Evolutionary conservation across 768 basidiomycete genomes (phyloP), one percentile per base, ranked within the genome.

Genomic region (Termitomyces sp.): DNA sequence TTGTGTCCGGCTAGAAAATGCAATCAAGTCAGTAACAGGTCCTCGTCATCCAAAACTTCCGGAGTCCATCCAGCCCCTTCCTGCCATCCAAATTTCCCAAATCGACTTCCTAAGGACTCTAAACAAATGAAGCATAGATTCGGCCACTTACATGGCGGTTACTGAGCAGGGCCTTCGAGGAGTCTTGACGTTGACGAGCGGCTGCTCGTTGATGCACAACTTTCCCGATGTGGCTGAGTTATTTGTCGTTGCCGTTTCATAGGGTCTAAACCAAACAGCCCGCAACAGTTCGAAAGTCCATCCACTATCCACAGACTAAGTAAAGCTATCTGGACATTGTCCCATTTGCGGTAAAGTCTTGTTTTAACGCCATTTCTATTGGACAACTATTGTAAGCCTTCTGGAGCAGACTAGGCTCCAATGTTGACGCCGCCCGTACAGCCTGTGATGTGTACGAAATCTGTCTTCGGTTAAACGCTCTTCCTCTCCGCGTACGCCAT

Each of bases 131-230:
- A 55, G 58, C 61, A 64, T 61, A 55, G 55, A 61, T 65, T 64
- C 65, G 56, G 59, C 64, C 55, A 76, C 76, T 77, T 67, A 77
- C 76, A 67, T 66, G 63, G 67, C 67, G 65, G 70, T 69, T 74
- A 74, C 75, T 73, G 66, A 65, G 67, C 68, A 68, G 64, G 66
- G 66, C 65, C 69, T 72, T 71, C 68, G 61, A 63, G 66, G 66
- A 68, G 68, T 68, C 69, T 74, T 70, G 74, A 72, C 70, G 74
- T 74, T 72, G 72, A 74, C 71, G 71, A 69, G 48, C 59, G 54
- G 61, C 36, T 49, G 47, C 59, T 41, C 57, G 57, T 59, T 43
- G 58, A 54, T 46, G 26, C 54, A 64, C 39, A 62, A 53, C 57
- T 62, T 59, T 59, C 59, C 53, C 24, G 41, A 55, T 57, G 63